phyloP scores from a whole-genome alignment of 1,284 basidiomycete genomes.

The Blastosporella zonata region DNA sequence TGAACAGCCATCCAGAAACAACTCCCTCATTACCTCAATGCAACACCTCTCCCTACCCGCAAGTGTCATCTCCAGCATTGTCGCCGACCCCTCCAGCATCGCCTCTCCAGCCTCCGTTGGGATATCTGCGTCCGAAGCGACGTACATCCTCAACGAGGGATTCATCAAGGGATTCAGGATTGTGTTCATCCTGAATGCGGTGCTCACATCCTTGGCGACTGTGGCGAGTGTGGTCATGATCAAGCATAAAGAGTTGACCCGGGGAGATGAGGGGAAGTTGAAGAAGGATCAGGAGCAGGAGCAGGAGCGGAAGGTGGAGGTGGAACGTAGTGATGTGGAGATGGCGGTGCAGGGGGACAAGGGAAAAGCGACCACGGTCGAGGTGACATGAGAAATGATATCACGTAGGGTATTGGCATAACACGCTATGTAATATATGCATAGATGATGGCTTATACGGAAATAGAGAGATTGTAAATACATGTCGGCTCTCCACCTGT shows the following conservation, averaged over 20 bases:
- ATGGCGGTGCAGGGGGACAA: not conserved
- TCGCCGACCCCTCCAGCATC: slow-evolving; percentile 50
- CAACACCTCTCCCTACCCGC: slow-evolving; percentile 33
- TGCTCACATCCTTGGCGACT: slow-evolving; percentile 42
- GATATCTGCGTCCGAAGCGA: slow-evolving; percentile 36
- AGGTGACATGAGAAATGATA: not conserved
- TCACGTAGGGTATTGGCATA: not conserved
- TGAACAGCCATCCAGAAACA: slow-evolving; percentile 41
- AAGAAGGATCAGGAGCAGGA: not conserved
- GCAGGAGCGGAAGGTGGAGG: not conserved
- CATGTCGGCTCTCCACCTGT: too few relatives aligned
- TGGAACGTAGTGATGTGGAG: not conserved
- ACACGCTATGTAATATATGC: too few relatives aligned
- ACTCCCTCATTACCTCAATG: slow-evolving; percentile 46
- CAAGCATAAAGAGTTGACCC: slow-evolving; percentile 52
- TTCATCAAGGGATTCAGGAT: slow-evolving; percentile 56
- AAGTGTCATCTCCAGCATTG: slow-evolving; percentile 36
- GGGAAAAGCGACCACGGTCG: not conserved
- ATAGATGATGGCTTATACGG: too few relatives aligned
- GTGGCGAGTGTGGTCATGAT: slow-evolving; percentile 55
- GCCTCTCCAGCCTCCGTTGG: slow-evolving; percentile 30
- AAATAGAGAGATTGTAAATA: too few relatives aligned
- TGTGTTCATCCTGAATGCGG: slow-evolving; percentile 58
- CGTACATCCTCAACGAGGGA: slow-evolving; percentile 43
- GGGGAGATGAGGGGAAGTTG: slow-evolving; percentile 45